Base-by-base conservation (phyloP, 2,329 filamentous ascomycete species). In the Apiospora pterosperma region DNA sequence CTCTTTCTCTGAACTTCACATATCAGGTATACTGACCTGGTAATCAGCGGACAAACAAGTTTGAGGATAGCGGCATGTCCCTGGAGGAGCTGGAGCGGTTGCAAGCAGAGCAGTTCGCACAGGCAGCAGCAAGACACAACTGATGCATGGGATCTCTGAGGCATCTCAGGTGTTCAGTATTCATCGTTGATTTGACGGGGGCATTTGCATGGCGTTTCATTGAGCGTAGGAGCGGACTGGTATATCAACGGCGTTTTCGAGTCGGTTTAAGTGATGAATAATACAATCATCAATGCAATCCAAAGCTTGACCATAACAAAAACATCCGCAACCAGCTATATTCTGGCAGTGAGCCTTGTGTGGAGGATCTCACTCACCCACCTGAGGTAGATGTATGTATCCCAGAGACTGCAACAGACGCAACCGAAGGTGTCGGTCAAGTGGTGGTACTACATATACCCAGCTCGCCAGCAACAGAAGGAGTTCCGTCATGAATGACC, bases 1-100 rank as follows among this genome's bases (percentile, higher is more conserved):
- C 36, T 59, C 65, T 28, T 65, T 8, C 36, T 19, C 14, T n/a
- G 11, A 38, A 19, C 34, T 25, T 11, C 59, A 39, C 28, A 28
- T 4, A 39, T 10, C 44, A 11, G 10, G 7, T 12, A 55, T 55
- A 19, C 41, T 62, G 21, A 62, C 41, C 8, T 5, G 5, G 38
- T 52, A 4, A 10, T n/a, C 28, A 97, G 84, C 97, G 97, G 79
- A 91, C 94, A 69, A 97, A 94, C 78, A 98, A 98, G 81, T 93
- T 98, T 74, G 95, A 97, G 73, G 91, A 96, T 76, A 97, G 93
- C 75, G 95, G 95, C 63, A 85, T 98, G 81, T 92, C 92, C 0
- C 89, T 97, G 75, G 96, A 97, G 71, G 92, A 99, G 77, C 84
- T 99, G 60, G 88, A 96, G 64, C 86, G 90, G 60, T 88, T 97